A percentile compares a stretch with the other conserved stretches of the same genome.
phyloP scores from a whole-genome alignment of 768 basidiomycete genomes.

The Psilocybe subaeruginosa region DNA sequence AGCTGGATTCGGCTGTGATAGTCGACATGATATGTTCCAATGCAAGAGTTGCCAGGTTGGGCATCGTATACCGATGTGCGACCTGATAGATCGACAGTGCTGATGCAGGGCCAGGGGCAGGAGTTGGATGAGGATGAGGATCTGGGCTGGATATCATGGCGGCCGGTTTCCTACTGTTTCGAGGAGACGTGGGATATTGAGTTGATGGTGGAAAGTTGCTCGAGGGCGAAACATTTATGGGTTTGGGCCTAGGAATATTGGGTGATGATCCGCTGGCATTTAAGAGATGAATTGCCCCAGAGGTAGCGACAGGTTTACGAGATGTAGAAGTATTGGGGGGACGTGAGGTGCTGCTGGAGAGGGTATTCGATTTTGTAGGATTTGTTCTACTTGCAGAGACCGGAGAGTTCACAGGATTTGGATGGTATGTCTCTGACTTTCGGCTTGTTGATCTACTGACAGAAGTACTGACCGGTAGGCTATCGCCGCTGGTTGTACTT shows the following conservation, averaged over 20 bases:
- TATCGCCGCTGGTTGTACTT: slow-evolving; percentile 59
- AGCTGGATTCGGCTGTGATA: slow-evolving; percentile 66
- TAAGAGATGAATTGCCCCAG: slow-evolving; percentile 25
- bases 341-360: slow-evolving; percentile 14
- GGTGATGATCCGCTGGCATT: slow-evolving; percentile 23
- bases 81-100: slow-evolving; percentile 78
- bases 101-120: slow-evolving; percentile 64
- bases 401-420: slow-evolving; percentile 20
- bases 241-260: slow-evolving; percentile 38
- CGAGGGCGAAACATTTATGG: slow-evolving; percentile 41
- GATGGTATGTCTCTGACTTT: slow-evolving; percentile 32
- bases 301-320: slow-evolving; percentile 22
- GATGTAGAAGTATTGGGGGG: slow-evolving; percentile 9
- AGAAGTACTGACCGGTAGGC: slow-evolving; percentile 32
- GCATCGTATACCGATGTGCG: slow-evolving; percentile 75
- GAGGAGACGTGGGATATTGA: slow-evolving; percentile 54
- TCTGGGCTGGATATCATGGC: slow-evolving; percentile 45
- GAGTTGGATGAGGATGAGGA: slow-evolving; percentile 73
- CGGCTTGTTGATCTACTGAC: slow-evolving; percentile 31
- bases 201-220: slow-evolving; percentile 34
- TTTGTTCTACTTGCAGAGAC: slow-evolving; percentile 22
- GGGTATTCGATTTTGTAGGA: slow-evolving; percentile 27
- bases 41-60: slow-evolving; percentile 64
- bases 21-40: slow-evolving; percentile 75
- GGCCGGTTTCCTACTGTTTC: slow-evolving; percentile 39